Evolutionary conservation across 345 rosid species (phyloP), one percentile per base, ranked within the genome.

Genomic region (Hirschfeldia incana): DNA sequence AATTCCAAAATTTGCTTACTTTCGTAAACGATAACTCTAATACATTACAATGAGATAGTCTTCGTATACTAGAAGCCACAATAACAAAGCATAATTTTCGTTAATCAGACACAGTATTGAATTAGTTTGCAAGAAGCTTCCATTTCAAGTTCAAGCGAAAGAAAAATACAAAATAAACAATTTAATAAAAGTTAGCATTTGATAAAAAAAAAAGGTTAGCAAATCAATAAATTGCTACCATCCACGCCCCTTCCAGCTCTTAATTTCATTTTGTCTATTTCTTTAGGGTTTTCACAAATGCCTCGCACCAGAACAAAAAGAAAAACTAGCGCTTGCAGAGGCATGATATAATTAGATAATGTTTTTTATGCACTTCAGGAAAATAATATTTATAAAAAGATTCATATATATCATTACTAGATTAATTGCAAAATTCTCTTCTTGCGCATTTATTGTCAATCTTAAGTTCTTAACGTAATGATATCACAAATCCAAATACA

Each of bases 191-290:
- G 4, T 29, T 59, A 76, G 26, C 27, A 17, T 21, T 21, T 21
- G 21, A 21, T 21, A 21, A 21, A 21, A 21, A 33, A 26, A 6
- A 46, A 68, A 60, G 30, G 9, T 6, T 59, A 76, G 26, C 27
- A 17, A 53, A 69, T n/a, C 69, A 62, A 49, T 76, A 49, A 76
- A 61, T 76, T 34, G 70, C 17, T 51, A 69, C 69, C 70, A 26
- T 58, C 53, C 13, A 33, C 32, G 36, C 51, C 39, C 39, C 74
- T 26, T 46, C 69, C 39, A 33, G 27, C 44, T 57, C n/a, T 58
- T 21, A 51, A 7, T 16, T 34, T 65, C 15, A 34, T 65, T 67
- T 57, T 66, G 72, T 74, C 17, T 16, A 55, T 75, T 75, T 75
- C 57, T 28, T 34, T 27, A 55, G 55, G 44, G 9, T 58, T 57